Evolutionary conservation across 108 stramenopile species (phyloP).

Genomic region (Pseudonitzschia delicatissima): DNA sequence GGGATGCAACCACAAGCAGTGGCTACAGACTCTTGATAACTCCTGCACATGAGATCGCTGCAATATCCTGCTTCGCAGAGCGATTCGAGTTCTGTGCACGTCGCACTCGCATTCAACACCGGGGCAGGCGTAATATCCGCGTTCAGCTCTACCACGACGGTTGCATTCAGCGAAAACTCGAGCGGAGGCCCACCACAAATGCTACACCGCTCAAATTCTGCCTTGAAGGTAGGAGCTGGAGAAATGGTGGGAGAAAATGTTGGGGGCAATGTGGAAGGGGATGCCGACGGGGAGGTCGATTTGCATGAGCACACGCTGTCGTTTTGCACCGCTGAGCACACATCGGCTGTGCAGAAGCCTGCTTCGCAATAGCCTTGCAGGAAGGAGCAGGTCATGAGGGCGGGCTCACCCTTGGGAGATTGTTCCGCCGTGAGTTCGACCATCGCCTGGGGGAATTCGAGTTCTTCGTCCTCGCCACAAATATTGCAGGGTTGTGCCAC

Average conservation of each 20-base stretch:
- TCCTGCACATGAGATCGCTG: background rate
- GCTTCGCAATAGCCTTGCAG: background rate
- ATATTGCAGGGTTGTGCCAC: background rate
- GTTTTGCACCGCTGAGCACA: background rate
- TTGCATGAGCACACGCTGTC: background rate
- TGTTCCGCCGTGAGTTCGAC: background rate
- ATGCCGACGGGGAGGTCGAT: background rate
- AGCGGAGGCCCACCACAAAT: slow-evolving; percentile 4
- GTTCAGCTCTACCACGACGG: background rate
- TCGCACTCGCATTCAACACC: background rate
- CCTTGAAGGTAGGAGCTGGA: slow-evolving; percentile 1
- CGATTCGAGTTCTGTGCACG: background rate
- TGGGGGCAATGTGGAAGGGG: too few relatives aligned
- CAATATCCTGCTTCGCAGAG: slow-evolving; percentile 2
- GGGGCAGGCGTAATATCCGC: background rate
- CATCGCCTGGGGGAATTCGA: background rate
- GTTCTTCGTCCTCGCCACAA: background rate
- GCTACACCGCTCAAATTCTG: background rate
- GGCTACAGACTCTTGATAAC: background rate
- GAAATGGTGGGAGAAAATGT: slow-evolving; percentile 9
- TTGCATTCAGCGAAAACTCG: too few relatives aligned
- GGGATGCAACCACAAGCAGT: background rate
- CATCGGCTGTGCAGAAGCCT: background rate
- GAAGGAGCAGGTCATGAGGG: background rate
- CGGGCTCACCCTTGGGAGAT: background rate